Base-by-base conservation (phyloP, 208 protist genomes). In the Naegleria gruberi region DNA sequence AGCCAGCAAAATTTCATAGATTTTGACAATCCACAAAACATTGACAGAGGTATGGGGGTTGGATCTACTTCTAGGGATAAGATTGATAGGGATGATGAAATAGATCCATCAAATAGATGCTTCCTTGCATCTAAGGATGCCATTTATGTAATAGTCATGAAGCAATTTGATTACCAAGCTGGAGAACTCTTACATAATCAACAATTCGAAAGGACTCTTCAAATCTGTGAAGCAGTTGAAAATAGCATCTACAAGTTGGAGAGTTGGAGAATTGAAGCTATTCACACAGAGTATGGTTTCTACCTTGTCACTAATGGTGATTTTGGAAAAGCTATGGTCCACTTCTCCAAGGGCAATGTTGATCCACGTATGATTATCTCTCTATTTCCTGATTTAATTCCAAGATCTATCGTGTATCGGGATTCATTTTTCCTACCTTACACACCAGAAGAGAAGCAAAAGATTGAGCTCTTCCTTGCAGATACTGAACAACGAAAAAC, bases 1-100 rank as follows among this genome's bases (percentile, higher is more conserved):
- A 90, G 87, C 7, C 46, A 90, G 41, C 5, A 7, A 12, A 91
- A 91, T 45, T 90, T 51, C n/a, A 26, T 91, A 10, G 90, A 91
- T 82, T 47, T 90, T 17, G 90, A 91, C 26, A 4, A 47, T n/a
- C n/a, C n/a, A 37, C 8, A 47, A 74, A 40, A 5, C 2, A 30
- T 90, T 4, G 45, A 51, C 30, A 4, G 8, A 55, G 57, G 90
- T 41, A 34, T 83, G 15, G 89, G 51, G 7, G 37, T 46, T 15
- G 17, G 85, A 90, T 45, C 23, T 30, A 10, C 6, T 30, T 34
- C 34, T 12, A 90, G 19, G 12, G n/a, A n/a, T n/a, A n/a, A n/a
- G n/a, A n/a, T n/a, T n/a, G 43, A 83, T 10, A 6, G 6, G 4
- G 19, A 83, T 26, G 77, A 83, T 44, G 6, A 15, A 45, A 30